phyloP scores from a whole-genome alignment of 2,329 filamentous ascomycete species.

The Rhynchosporium secalis region DNA sequence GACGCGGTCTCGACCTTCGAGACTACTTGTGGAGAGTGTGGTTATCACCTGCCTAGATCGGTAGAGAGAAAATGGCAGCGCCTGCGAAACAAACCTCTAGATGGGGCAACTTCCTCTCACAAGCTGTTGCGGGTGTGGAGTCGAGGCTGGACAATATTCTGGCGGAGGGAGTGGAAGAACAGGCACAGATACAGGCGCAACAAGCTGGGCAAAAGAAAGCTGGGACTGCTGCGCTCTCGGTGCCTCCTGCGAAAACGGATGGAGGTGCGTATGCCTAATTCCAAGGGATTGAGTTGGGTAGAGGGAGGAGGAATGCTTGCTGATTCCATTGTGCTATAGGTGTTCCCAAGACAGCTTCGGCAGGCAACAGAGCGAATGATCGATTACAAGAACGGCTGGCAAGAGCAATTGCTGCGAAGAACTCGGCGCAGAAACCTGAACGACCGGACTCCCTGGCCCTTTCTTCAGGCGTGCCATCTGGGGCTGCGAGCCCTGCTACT shows the following conservation, averaged over 20 bases:
- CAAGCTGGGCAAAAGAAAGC: constrained; percentile 40
- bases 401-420: constrained; percentile 78
- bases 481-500: constrained; percentile 53
- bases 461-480: constrained; percentile 50
- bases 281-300: constrained; percentile 19
- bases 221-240: constrained; percentile 41
- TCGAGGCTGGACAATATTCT: constrained; percentile 90
- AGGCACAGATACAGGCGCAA: constrained; percentile 42
- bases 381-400: constrained; percentile 87
- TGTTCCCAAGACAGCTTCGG: constrained; percentile 64
- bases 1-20: constrained; percentile 21
- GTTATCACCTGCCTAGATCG: constrained; percentile 5
- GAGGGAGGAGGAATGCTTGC: constrained; percentile 12
- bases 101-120: constrained; percentile 82
- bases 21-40: background rate
- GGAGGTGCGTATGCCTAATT: constrained; percentile 39
- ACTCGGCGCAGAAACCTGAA: constrained; percentile 46
- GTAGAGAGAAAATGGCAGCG: constrained; percentile 35
- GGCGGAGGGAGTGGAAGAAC: constrained; percentile 67
- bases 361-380: constrained; percentile 67
- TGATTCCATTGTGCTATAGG: constrained; percentile 39
- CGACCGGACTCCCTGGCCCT: constrained; percentile 50
- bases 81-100: constrained; percentile 51
- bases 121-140: constrained; percentile 91
- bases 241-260: constrained; percentile 40